These are phyloP conservation scores for Russula ochroleuca DNA, from an alignment of 768 basidiomycete genomes.

Conservation along the genomic window DNA sequence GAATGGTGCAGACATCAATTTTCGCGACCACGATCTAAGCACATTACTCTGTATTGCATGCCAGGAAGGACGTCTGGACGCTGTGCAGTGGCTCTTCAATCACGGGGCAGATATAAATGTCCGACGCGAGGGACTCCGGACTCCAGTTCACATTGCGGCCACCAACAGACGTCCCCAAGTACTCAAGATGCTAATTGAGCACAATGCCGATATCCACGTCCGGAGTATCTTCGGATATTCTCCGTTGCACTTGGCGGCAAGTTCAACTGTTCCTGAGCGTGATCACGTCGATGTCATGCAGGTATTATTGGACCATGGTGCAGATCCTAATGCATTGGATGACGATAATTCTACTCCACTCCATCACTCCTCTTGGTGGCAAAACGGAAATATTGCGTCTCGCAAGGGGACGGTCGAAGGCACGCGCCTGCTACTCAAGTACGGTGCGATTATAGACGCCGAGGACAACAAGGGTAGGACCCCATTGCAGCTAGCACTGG, in stretches of 20 bases:
- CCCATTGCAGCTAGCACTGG: background rate
- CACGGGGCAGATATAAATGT: background rate
- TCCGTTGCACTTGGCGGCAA: background rate
- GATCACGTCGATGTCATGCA: background rate
- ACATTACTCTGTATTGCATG: background rate
- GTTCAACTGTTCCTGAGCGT: too few species aligned
- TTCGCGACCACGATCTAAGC: accelerated
- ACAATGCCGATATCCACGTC: background rate
- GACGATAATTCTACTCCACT: background rate
- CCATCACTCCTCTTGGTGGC: background rate
- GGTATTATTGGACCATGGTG: background rate
- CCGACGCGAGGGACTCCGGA: accelerated
- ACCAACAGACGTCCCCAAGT: background rate
- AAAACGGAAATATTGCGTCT: accelerated
- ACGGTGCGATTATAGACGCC: constrained; percentile 1
- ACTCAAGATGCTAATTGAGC: background rate
- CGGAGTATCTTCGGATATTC: background rate
- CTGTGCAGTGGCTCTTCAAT: background rate
- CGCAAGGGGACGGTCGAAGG: background rate
- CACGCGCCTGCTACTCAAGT: background rate
- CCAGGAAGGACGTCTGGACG: accelerated
- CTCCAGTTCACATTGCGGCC: background rate
- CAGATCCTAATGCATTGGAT: background rate
- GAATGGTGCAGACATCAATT: background rate
- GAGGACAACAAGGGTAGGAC: background rate